A percentile compares a stretch with the other conserved stretches of the same genome.
These are phyloP conservation scores for Wickerhamiella hasegawae DNA, from an alignment of 805 yeast genomes.

Conservation along the genomic window DNA sequence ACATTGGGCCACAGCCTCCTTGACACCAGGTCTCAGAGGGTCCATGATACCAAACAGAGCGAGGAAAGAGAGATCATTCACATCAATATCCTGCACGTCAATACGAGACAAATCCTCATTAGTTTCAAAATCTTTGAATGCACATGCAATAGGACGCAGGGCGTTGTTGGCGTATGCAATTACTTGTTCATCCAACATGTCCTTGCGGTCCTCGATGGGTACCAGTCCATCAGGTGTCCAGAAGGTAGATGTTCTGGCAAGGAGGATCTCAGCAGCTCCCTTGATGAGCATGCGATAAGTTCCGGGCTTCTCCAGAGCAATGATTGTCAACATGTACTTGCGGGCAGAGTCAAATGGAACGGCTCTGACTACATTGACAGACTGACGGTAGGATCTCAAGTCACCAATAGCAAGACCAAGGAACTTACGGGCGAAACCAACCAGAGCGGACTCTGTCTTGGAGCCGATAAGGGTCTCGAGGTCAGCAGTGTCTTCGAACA, in stretches of 20 bases:
- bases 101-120: neutral
- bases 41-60: slow-evolving; percentile 87
- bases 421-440: slow-evolving; percentile 46
- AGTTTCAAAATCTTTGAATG: slow-evolving; percentile 46
- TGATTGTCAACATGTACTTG: slow-evolving; percentile 81
- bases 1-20: slow-evolving; percentile 77
- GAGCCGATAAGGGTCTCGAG: slow-evolving; percentile 68
- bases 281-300: slow-evolving; percentile 51
- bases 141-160: slow-evolving; percentile 76
- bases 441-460: slow-evolving; percentile 84
- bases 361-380: slow-evolving; percentile 39
- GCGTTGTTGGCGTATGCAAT: slow-evolving; percentile 60
- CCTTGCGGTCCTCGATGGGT: slow-evolving; percentile 16
- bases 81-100: slow-evolving; percentile 12
- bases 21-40: slow-evolving; percentile 81
- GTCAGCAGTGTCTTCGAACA: slow-evolving; percentile 42
- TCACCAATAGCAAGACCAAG: slow-evolving; percentile 28
- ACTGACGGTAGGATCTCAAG: slow-evolving; percentile 33
- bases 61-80: slow-evolving; percentile 35
- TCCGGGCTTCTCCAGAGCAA: slow-evolving; percentile 27
- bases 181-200: slow-evolving; percentile 27
- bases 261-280: slow-evolving; percentile 89
- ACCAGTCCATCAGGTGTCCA: slow-evolving; percentile 1
- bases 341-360: slow-evolving; percentile 86
- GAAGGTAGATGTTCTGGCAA: slow-evolving; percentile 24